Base-by-base conservation (phyloP, 805 yeast genomes). In the Helenozyma rhizophorensis region DNA sequence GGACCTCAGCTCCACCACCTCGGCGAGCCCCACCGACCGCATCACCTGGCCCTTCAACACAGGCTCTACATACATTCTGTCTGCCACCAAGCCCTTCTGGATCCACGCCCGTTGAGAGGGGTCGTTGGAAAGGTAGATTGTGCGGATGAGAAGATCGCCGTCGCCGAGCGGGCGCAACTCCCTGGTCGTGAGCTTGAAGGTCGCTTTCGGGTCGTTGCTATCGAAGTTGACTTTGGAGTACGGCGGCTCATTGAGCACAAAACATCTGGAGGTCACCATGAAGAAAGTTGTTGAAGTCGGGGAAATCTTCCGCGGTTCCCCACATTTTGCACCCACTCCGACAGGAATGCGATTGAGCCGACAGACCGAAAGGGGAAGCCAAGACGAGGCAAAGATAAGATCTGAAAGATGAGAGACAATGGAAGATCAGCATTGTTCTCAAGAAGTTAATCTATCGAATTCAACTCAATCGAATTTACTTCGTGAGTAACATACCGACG, bases 21-120 rank as follows among this genome's bases (percentile, higher is more conserved):
- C 57, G 4, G 62, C 79, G 14, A 78, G 30, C 22, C 78, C 81
- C 1, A 48, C 25, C 3, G 68, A 44, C 34, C 65, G 60, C 36
- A 78, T 65, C n/a, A 68, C 58, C 14, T 74, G 69, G 9, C 70
- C 71, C 28, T 60, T 56, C 11, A 54, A 50, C 9, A 32, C 32
- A 7, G 36, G 36, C 11, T 23, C 32, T 11, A 27, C 32, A 13
- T 32, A 32, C 32, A 27, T 32, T 9, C 36, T 22, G 36, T 27
- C 32, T 4, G 36, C 24, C 21, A 27, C 15, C 10, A 27, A 13
- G n/a, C 32, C 36, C 19, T 27, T 27, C 18, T 27, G 32, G 24
- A 75, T 74, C 77, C 80, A 74, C 27, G 66, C 64, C 50, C 78
- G 72, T 47, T 75, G 79, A 15, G 80, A 72, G 9, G 83, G 82